Base-by-base conservation (phyloP, 2,329 filamentous ascomycete species). In the Venturia effusa region DNA sequence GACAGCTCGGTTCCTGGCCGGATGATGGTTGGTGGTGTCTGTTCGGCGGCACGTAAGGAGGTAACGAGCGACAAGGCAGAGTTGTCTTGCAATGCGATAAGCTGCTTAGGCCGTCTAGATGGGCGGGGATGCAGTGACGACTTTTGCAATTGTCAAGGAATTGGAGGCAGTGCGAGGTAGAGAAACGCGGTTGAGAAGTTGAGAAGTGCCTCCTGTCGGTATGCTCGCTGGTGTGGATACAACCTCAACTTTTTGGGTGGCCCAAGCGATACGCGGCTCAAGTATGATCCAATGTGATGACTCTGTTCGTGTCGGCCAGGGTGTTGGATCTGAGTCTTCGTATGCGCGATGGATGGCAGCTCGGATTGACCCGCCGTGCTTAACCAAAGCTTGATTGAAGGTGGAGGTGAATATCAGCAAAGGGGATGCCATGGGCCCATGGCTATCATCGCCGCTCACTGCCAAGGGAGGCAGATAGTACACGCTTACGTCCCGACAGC, bases 331-430 rank as follows among this genome's bases (percentile, higher is more conserved):
- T 13, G n/a, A 32, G 24, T 60, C 57, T 39, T 63, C 64, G 62
- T 61, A 64, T 66, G 63, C 65, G 65, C 67, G 62, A 65, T 63
- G 51, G 64, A 68, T 63, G 27, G 51, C 60, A 63, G 57, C 63
- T 61, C 63, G 40, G 57, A 62, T 19, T 32, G 39, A 27, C 61
- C 24, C 37, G 45, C 27, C 22, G 45, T 51, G 22, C 15, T 27
- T 27, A 24, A 51, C 43, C 62, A 63, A 32, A 45, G 62, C 30
- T 32, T 39, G n/a, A 61, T 60, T 54, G 51, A 57, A 15, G 3
- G 6, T 51, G n/a, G 45, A 51, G 41, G 13, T 51, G n/a, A 13
- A 43, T 43, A 17, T 19, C 40, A 27, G 45, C 45, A 51, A 19
- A 45, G 41, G 19, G 15, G n/a, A n/a, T 17, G 41, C 41, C 19